Conservation (phyloP, 352 stramenopile genomes). For the Globisporangium cystogenes region DNA sequence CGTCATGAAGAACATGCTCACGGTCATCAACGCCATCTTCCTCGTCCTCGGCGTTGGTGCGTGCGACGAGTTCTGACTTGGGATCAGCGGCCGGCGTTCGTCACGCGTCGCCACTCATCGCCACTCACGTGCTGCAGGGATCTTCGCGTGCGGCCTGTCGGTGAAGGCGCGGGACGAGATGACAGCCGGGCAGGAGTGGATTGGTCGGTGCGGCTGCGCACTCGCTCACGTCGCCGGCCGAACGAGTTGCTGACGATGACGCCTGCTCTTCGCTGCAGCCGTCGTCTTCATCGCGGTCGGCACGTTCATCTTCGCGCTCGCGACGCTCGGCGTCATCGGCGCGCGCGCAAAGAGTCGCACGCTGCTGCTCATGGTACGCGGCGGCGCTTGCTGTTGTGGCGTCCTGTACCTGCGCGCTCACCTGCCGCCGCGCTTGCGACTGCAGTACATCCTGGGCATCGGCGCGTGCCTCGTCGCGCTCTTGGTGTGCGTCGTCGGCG, state of each 20-base stretch:
- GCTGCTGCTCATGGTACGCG: conserved; percentile 70
- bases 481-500: conserved; percentile 48
- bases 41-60: conserved; percentile 41
- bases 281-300: conserved; percentile 70
- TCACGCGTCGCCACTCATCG: too few species aligned
- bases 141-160: conserved; percentile 51
- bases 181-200: conserved; percentile 68
- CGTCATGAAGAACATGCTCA: conserved; percentile 82
- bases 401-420: background rate
- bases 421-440: background rate
- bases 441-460: conserved; percentile 73
- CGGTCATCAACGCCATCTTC: conserved; percentile 71
- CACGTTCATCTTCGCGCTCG: conserved; percentile 56
- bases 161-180: conserved; percentile 61
- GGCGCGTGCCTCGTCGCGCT: conserved; percentile 50
- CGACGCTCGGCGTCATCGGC: conserved; percentile 61
- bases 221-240: background rate
- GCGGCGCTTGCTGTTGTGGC: background rate
- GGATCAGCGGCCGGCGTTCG: background rate
- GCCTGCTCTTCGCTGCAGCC: conserved; percentile 15
- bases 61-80: background rate
- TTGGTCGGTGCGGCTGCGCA: conserved; percentile 27
- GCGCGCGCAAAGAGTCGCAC: conserved; percentile 67
- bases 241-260: background rate
- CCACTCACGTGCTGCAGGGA: conserved; percentile 10